A percentile compares a stretch with the other conserved stretches of the same genome.
These are phyloP conservation scores for Arthrinium puccinioides DNA, from an alignment of 2,329 filamentous ascomycete species.

Conservation along the genomic window DNA sequence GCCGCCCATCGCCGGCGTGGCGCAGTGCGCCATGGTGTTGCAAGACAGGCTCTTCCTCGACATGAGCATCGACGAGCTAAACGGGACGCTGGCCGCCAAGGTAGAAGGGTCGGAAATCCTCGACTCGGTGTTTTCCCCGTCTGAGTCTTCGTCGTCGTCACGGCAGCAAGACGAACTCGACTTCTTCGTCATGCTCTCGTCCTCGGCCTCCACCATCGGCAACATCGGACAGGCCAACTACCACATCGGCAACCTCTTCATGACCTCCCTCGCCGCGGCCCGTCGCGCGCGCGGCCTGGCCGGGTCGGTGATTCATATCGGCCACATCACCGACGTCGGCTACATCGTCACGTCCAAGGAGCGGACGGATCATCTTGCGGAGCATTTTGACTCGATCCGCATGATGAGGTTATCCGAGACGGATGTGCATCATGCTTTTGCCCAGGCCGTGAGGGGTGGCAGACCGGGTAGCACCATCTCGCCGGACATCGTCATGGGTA, in stretches of 20 bases:
- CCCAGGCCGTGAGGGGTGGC: not conserved
- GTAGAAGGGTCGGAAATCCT: constrained; percentile 18
- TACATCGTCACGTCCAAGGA: not conserved
- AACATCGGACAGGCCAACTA: constrained; percentile 37
- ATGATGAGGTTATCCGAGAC: not conserved
- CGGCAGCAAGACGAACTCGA: constrained; percentile 16
- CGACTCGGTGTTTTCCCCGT: constrained; percentile 5
- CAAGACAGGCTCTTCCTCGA: constrained; percentile 1
- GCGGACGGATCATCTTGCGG: too few relatives aligned
- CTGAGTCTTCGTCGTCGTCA: too few relatives aligned
- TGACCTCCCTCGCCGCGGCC: not conserved
- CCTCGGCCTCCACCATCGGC: constrained; percentile 33
- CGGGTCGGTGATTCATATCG: not conserved
- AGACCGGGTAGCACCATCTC: too few relatives aligned
- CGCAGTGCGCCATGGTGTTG: not conserved
- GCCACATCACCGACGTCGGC: not conserved
- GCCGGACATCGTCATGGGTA: too few relatives aligned
- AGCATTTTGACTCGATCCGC: too few relatives aligned
- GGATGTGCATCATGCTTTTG: not conserved
- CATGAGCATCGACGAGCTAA: constrained; percentile 13
- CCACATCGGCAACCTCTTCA: constrained; percentile 23
- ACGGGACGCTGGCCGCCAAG: constrained; percentile 13
- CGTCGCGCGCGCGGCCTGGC: not conserved
- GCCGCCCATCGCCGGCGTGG: not conserved
- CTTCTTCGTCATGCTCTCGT: constrained; percentile 34